Percentiles rank a stretch among this genome's conserved stretches.
phyloP scores from a whole-genome alignment of 805 yeast genomes.

The Metschnikowia orientalis region DNA sequence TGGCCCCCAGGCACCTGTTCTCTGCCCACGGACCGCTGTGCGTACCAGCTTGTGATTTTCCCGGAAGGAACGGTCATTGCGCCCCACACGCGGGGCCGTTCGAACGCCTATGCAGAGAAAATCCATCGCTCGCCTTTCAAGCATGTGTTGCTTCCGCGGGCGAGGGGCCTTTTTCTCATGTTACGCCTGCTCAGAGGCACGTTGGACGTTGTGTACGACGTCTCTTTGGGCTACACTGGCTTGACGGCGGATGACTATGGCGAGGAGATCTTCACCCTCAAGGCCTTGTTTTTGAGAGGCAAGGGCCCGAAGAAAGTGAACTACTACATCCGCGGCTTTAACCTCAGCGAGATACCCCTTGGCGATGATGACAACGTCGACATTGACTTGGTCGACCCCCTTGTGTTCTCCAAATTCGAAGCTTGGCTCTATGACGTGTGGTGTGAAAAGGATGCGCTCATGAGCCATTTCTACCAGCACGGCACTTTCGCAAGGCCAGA shows the following conservation, averaged over 20 bases:
- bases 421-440: slow-evolving; percentile 73
- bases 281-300: slow-evolving; percentile 61
- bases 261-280: slow-evolving; percentile 68
- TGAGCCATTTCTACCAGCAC: slow-evolving; percentile 55
- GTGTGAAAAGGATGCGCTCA: slow-evolving; percentile 69
- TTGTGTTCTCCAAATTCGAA: slow-evolving; percentile 50
- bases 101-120: slow-evolving; percentile 55
- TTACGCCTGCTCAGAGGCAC: slow-evolving; percentile 52
- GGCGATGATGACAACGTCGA: slow-evolving; percentile 35
- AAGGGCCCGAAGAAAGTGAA: slow-evolving; percentile 64
- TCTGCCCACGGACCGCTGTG: slow-evolving; percentile 2
- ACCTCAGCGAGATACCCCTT: slow-evolving; percentile 59
- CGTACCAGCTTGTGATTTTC: slow-evolving; percentile 65
- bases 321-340: slow-evolving; percentile 58
- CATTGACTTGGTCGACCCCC: slow-evolving; percentile 41
- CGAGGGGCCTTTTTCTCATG: slow-evolving; percentile 70
- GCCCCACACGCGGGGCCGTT: slow-evolving; percentile 53
- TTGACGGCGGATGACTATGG: slow-evolving; percentile 61
- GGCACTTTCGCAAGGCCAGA: slow-evolving; percentile 49
- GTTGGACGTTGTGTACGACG: slow-evolving; percentile 64
- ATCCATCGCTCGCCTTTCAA: slow-evolving; percentile 45
- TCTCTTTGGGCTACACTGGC: slow-evolving; percentile 80
- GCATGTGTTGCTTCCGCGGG: slow-evolving; percentile 76
- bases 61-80: slow-evolving; percentile 95
- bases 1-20: slow-evolving; percentile 31